These are phyloP conservation scores for Medicago arabica DNA, from an alignment of 306 rosid species.

Conservation along the genomic window DNA sequence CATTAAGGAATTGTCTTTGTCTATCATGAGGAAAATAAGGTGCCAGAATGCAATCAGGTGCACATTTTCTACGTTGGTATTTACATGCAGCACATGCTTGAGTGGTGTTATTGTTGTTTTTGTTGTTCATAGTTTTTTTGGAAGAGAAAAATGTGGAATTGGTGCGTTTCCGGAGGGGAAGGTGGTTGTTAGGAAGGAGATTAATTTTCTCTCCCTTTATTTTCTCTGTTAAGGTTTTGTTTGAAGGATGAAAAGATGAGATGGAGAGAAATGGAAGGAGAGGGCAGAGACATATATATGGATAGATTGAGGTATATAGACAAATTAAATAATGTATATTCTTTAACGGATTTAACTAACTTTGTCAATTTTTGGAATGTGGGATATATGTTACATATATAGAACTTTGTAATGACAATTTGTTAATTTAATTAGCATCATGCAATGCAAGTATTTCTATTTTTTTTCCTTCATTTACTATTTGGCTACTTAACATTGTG, in stretches of 20 bases:
- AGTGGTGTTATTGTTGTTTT: slow-evolving; percentile 56
- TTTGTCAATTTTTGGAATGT: neutral
- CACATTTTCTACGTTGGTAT: slow-evolving; percentile 90
- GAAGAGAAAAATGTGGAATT: slow-evolving; percentile 41
- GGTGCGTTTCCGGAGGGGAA: slow-evolving; percentile 85
- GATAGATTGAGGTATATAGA: neutral
- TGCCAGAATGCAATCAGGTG: slow-evolving; percentile 85
- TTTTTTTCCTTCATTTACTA: too few relatives aligned
- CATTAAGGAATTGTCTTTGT: slow-evolving; percentile 74
- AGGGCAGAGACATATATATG: slow-evolving; percentile 23
- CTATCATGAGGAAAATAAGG: slow-evolving; percentile 88
- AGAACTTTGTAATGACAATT: too few relatives aligned
- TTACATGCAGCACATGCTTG: slow-evolving; percentile 97
- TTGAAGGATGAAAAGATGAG: slow-evolving; percentile 37
- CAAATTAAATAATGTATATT: neutral
- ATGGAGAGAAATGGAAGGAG: slow-evolving; percentile 63
- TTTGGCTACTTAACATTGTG: too few relatives aligned
- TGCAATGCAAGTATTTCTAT: too few relatives aligned
- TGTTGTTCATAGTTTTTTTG: slow-evolving; percentile 22
- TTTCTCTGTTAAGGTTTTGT: slow-evolving; percentile 35
- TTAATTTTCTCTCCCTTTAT: slow-evolving; percentile 38
- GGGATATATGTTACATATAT: neutral
- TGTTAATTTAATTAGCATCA: neutral
- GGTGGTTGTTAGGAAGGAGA: slow-evolving; percentile 40
- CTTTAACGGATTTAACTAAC: neutral